Base-by-base conservation (phyloP, 495 filamentous ascomycete genomes). In the Aspergillus biplanus region DNA sequence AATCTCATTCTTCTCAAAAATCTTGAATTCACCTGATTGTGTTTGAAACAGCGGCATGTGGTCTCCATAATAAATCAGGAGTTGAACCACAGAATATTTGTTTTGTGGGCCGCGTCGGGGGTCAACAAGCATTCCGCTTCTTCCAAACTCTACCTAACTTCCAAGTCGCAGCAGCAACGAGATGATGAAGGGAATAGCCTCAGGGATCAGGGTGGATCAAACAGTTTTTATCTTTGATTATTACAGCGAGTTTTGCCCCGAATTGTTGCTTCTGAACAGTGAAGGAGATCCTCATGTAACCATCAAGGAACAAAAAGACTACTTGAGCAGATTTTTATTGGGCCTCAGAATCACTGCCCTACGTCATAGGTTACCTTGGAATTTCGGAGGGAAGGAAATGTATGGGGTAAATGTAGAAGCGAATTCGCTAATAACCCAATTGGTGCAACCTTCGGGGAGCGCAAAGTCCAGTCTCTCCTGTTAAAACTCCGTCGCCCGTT, bases 1-100 rank as follows among this genome's bases (percentile, higher is more conserved):
- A 50, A 9, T 50, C 27, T 21, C 11, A 50, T 50, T 50, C 9
- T 18, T 50, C 9, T 11, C n/a, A 5, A 12, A 16, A 54, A 54
- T 34, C 27, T 15, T 34, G 27, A 34, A 53, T 33, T 16, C n/a
- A 54, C 16, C 21, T 50, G 27, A 21, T 50, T 50, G 33, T 54
- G 31, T 33, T 59, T 54, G 42, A 52, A 65, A 48, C 47, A 64
- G 35, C 49, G 48, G 33, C 12, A 64, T 54, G 44, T 48, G 44
- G 49, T 32, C 34, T 37, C 53, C 53, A 16, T 39, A 33, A 37
- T 16, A 3, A 39, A n/a, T 16, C n/a, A 37, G n/a, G 32, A 18
- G 12, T 53, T 27, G 1, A 33, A 34, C 35, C 52, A 15, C 31
- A 7, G 12, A 55, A 6, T 7, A 5, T 21, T 16, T 5, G 18